Evolutionary conservation across 345 rosid species (phyloP), one percentile per base, ranked within the genome.

Genomic region (Hibiscus trionum): DNA sequence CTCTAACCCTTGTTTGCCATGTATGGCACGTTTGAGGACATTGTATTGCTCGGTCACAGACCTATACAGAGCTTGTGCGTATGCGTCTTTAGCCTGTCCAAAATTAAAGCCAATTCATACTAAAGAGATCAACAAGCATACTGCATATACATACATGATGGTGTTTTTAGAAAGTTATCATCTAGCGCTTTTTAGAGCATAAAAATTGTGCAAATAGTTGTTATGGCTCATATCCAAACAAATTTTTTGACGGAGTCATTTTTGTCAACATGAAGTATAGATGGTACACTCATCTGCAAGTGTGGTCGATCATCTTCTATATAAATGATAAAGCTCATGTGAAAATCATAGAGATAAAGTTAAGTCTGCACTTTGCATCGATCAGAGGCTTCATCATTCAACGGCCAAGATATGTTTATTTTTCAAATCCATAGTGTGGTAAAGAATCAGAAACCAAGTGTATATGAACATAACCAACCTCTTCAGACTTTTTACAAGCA

Each of bases 61-160:
- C 24, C 85, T 71, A 77, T 87, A 87, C 11, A 91, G 73, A 14
- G 82, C 83, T 79, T 75, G 76, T 58, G 86, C n/a, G 46, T 81
- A 91, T 17, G 75, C 86, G 75, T 85, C 89, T 80, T 88, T 88
- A 11, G 90, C 97, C 99, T 91, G 90, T 63, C 50, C 72, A 27
- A 78, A 66, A 68, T n/a, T 56, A 73, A 44, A 78, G 74, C 50
- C 21, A 72, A 58, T 29, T 56, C 26, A 29, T 35, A 62, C 50
- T 39, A 60, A 67, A 69, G 66, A 49, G 65, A 26, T 71, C 50
- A 73, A 47, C 73, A 55, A 33, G 42, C 58, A 73, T n/a, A n/a
- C n/a, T n/a, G n/a, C n/a, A n/a, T 5, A 21, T 11, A 61, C 7
- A 53, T 4, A 29, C 46, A 42, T 42, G 46, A 42, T 42, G 46